Base-by-base conservation (phyloP, 2,329 filamentous ascomycete genomes). In the Fusarium domesticum region DNA sequence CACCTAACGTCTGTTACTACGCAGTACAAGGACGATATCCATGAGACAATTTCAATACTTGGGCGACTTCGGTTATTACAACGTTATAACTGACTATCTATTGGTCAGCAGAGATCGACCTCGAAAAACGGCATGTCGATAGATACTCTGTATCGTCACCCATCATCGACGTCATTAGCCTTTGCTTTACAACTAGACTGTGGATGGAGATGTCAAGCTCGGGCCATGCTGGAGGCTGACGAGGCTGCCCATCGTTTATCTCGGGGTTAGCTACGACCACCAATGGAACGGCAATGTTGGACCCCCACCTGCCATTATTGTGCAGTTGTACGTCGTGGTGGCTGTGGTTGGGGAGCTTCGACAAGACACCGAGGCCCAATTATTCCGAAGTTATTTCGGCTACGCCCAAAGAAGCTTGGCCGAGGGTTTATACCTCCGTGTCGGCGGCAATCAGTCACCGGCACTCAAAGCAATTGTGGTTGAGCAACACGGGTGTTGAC, bases 251-350 rank as follows among this genome's bases (percentile, higher is more conserved):
- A 32, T 37, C n/a, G 30, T 35, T 37, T 16, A 25, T 33, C 19
- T 37, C n/a, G 8, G 19, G 19, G 40, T 30, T 23, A 28, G 39
- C 30, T 43, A 28, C 43, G 28, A 15, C 15, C 37, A 45, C 40
- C 30, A 46, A 48, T 60, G 48, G 48, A 55, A 53, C 47, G 40
- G 50, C 52, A 45, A 51, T 47, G 47, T 33, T 41, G 39, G 40
- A 57, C 57, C 57, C 57, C 57, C 57, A 60, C 57, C 47, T 39
- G 37, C 34, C 45, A 44, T 35, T 15, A 20, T 20, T n/a, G 12
- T 10, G 37, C 37, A 15, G 37, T 33, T n/a, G n/a, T n/a, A n/a
- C n/a, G n/a, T n/a, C n/a, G n/a, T n/a, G n/a, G n/a, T n/a, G n/a
- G n/a, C n/a, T n/a, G n/a, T n/a, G n/a, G n/a, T n/a, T n/a, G n/a